Evolutionary conservation across 306 rosid genomes (phyloP).

Genomic region (Mimosa pudica): DNA sequence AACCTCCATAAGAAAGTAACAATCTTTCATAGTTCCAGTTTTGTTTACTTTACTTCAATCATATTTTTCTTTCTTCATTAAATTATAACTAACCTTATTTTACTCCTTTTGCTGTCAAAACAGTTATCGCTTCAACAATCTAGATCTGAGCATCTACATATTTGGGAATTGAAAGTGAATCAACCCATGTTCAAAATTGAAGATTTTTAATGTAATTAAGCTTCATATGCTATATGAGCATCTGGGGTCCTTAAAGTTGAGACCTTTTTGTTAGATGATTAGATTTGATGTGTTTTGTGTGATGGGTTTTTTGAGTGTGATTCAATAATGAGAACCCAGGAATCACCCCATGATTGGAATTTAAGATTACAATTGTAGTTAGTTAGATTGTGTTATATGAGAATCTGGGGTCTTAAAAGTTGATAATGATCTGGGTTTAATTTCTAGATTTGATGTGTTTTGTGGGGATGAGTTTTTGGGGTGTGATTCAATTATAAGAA

Average conservation of each 20-base stretch:
- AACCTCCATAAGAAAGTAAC: conserved; percentile 16
- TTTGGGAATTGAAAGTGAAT: conserved; percentile 4
- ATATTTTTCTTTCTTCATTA: background rate
- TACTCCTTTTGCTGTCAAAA: background rate
- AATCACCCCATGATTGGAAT: too few relatives aligned
- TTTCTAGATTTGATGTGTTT: conserved; percentile 3
- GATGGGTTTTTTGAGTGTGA: background rate
- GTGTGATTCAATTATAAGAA: conserved; percentile 3
- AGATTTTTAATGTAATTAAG: background rate
- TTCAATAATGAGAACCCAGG: conserved; percentile 2
- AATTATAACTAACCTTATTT: background rate
- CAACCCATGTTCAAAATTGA: background rate
- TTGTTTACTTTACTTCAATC: background rate
- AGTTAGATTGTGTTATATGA: too few relatives aligned
- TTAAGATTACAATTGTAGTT: too few relatives aligned
- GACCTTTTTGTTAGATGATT: background rate
- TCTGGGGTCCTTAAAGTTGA: conserved; percentile 18
- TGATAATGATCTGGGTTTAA: background rate
- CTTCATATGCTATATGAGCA: conserved; percentile 7
- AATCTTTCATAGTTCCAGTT: background rate
- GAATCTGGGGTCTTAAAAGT: too few relatives aligned
- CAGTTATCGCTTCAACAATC: conserved; percentile 7
- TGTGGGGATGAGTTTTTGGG: background rate
- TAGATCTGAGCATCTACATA: conserved; percentile 42
- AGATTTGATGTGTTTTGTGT: background rate